Base-by-base conservation (phyloP, 208 protist genomes). In the Acanthamoeba triangularis region DNA sequence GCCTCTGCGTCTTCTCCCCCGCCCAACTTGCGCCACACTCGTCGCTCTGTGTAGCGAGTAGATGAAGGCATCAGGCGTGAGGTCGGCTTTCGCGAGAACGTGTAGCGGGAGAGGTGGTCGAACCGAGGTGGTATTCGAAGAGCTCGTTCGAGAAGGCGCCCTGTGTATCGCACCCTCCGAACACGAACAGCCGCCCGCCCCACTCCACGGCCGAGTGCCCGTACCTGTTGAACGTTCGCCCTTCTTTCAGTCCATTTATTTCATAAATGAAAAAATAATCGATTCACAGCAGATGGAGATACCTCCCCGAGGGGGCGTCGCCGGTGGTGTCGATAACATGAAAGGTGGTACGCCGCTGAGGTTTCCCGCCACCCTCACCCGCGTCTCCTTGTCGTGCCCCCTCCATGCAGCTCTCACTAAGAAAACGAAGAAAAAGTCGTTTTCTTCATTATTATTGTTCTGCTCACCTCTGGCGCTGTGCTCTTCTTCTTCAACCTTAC, bases 151-250 rank as follows among this genome's bases (percentile, higher is more conserved):
- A 80, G 56, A 95, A 95, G 20, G 72, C 67, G 41, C 91, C 91
- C 14, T 35, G 41, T 3, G 33, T 80, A n/a, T 95, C 61, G 91
- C 91, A 95, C 13, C 91, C 91, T 2, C 91, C 91, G 41, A 95
- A 95, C 13, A 95, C 37, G 49, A 67, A 95, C 52, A 95, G 18
- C 4, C 52, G 65, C 18, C 91, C 91, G 37, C 63, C 41, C 61
- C 63, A 93, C 37, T 74, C 54, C 61, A 93, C 63, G 0, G 87
- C 87, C 52, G 87, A 76, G 54, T 93, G 87, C 8, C 87, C 87
- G 35, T 93, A 93, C 80, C 80, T 88, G 41, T 49, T 82, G 1
- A 20, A 28, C 41, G n/a, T n/a, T n/a, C n/a, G n/a, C n/a, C n/a
- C n/a, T n/a, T 14, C 54, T 59, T 59, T 59, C 54, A 23, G 16